Evolutionary conservation across 805 yeast genomes (phyloP), one percentile per base, ranked within the genome.

Genomic region (Ogataea ganodermae): DNA sequence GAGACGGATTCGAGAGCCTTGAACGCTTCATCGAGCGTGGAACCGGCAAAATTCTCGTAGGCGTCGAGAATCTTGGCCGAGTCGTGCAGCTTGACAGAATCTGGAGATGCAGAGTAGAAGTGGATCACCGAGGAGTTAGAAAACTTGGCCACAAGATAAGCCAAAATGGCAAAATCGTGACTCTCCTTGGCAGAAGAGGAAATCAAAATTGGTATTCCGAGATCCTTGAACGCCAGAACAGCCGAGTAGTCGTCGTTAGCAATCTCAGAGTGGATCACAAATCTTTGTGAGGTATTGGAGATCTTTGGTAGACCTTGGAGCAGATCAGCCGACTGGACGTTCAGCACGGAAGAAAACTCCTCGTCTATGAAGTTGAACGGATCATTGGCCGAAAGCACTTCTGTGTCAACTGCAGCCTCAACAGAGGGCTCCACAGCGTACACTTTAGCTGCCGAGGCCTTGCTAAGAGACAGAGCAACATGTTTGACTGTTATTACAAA

Each of bases 211-310:
- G 81, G 76, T 56, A 74, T 77, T 13, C 81, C 81, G 33, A 85
- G 71, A 63, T 88, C 92, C 61, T 91, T 82, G 56, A 86, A 72
- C 6, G 89, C 77, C n/a, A 92, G 72, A 22, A 89, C 77, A 13
- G 79, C 70, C 22, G 86, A 80, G 67, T 74, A 88, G 63, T 90
- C 96, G 52, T 75, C 74, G 45, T 73, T 65, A n/a, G 72, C 51
- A 42, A 86, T 63, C 49, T 80, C 78, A 30, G 82, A 81, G 59
- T 83, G 86, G 45, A 86, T 66, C n/a, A 85, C 83, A 22, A 79
- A 73, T 1, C 39, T 47, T 17, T 52, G 55, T 12, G 79, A 69
- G 16, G 61, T 52, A 23, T 55, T 58, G 18, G 56, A 49, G 39
- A 89, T 71, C 44, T 74, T 74, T 13, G 95, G 89, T 45, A 89